These are phyloP conservation scores for Fusarium mexicanum DNA, from an alignment of 2,329 filamentous ascomycete species.

Conservation along the genomic window DNA sequence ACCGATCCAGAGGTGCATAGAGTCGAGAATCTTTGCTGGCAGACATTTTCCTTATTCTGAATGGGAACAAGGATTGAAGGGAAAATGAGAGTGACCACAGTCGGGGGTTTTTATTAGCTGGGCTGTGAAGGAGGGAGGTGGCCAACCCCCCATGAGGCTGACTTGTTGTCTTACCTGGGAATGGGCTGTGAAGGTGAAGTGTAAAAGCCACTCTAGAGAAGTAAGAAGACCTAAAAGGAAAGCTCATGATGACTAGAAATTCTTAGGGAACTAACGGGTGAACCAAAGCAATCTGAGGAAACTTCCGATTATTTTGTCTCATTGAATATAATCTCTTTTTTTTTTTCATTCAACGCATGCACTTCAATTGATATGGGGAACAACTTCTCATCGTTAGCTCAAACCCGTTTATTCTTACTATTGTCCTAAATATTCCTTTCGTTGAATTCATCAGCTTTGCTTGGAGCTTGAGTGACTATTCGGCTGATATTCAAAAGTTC, in stretches of 20 bases:
- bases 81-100: too few species aligned
- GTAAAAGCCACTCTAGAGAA: not conserved
- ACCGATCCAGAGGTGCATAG: not conserved
- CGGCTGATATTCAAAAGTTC: fast-evolving
- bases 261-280: not conserved
- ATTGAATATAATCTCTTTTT: not conserved
- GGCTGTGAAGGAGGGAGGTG: not conserved
- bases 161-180: not conserved
- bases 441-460: not conserved
- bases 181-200: not conserved
- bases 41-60: not conserved
- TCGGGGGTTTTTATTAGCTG: fast-evolving
- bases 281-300: not conserved
- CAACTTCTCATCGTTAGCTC: fast-evolving
- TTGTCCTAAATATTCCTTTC: not conserved
- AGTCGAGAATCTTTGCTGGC: fast-evolving
- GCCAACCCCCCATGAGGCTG: not conserved
- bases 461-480: not conserved
- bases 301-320: not conserved
- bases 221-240: not conserved
- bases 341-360: not conserved
- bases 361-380: not conserved
- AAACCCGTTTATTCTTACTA: not conserved
- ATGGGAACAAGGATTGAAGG: fast-evolving
- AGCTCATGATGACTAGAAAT: not conserved